Base-by-base conservation (phyloP, 148 eudicot genomes). In the Diospyros lotus region DNA sequence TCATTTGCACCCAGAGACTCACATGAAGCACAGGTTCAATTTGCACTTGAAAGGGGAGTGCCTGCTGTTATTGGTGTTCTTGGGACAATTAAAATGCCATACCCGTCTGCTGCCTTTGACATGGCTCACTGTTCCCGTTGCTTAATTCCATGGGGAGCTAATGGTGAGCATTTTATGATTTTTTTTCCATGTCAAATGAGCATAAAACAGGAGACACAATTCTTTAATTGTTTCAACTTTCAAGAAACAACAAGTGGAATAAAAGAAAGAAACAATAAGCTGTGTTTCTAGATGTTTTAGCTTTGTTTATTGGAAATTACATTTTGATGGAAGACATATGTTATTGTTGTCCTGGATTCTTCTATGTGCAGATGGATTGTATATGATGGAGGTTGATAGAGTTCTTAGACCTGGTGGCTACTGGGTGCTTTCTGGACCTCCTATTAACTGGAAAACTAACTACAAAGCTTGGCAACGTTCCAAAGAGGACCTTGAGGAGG, bases 341-440 rank as follows among this genome's bases (percentile, higher is more conserved):
- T 74, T 14, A 56, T 58, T 58, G 68, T 54, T 58, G 6, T 56
- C 63, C 8, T 60, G 58, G 62, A 17, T 41, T 55, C 54, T 64
- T 43, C 2, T 54, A 45, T 71, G 41, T 82, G 79, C 86, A 94
- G 98, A 87, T 83, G 98, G 98, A 75, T 75, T 86, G 66, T 89
- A 89, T 79, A 79, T 94, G 96, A 94, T 86, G 89, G 98, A 94
- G 88, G 97, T 94, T 67, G 98, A 94, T 71, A 87, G 98, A 72
- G 96, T 94, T 61, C 90, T 94, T 69, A 90, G 98, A 83, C 97
- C 97, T 52, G 98, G 98, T 65, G 98, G 98, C 60, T 94, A 86
- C 78, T 94, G 98, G 98, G 96, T 94, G 74, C 97, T 94, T 75
- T 85, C 98, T 18, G 98, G 98, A 69, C 98, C 98, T 59, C 97